phyloP scores from a whole-genome alignment of 352 stramenopile species.

The Phytophthora citrophthora region DNA sequence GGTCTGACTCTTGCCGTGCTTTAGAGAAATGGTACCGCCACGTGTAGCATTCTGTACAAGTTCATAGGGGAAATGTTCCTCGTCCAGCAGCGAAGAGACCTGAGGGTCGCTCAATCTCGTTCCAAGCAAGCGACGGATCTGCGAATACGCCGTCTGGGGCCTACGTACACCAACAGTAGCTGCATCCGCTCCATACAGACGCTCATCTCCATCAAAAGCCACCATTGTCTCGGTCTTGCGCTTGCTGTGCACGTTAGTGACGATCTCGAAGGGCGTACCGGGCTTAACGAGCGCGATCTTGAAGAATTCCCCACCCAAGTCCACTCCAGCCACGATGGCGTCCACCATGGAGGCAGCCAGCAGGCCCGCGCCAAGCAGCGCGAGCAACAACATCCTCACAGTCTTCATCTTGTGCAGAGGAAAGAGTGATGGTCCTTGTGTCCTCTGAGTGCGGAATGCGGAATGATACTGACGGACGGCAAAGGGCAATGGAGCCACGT shows the following conservation, averaged over 20 bases:
- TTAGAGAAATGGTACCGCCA: constrained; percentile 64
- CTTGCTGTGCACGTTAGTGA: constrained; percentile 98
- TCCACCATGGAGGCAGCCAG: constrained; percentile 41
- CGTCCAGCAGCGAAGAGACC: constrained; percentile 58
- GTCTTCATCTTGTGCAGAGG: constrained; percentile 28
- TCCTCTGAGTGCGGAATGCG: constrained; percentile 26
- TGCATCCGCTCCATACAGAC: constrained; percentile 96
- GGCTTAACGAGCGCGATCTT: constrained; percentile 91
- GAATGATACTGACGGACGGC: constrained; percentile 19
- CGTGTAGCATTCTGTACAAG: constrained; percentile 86
- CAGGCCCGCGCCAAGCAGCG: constrained; percentile 42
- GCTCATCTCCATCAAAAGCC: constrained; percentile 91
- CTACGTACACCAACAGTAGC: constrained; percentile 92
- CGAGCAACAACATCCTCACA: constrained; percentile 33
- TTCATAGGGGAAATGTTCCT: constrained; percentile 82
- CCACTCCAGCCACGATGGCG: constrained; percentile 87
- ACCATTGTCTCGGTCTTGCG: constrained; percentile 97
- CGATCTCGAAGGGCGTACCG: constrained; percentile 96
- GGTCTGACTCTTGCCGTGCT: constrained; percentile 58
- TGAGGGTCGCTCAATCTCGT: constrained; percentile 79
- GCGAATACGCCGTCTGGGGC: constrained; percentile 89
- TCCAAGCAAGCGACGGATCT: constrained; percentile 92
- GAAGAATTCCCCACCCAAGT: constrained; percentile 95
- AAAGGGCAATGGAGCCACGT: constrained; percentile 34
- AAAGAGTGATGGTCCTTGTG: constrained; percentile 36